A percentile compares a stretch with the other conserved stretches of the same genome.
Evolutionary conservation across 352 stramenopile genomes (phyloP).

Genomic region (Globisporangium paroecandrum): DNA sequence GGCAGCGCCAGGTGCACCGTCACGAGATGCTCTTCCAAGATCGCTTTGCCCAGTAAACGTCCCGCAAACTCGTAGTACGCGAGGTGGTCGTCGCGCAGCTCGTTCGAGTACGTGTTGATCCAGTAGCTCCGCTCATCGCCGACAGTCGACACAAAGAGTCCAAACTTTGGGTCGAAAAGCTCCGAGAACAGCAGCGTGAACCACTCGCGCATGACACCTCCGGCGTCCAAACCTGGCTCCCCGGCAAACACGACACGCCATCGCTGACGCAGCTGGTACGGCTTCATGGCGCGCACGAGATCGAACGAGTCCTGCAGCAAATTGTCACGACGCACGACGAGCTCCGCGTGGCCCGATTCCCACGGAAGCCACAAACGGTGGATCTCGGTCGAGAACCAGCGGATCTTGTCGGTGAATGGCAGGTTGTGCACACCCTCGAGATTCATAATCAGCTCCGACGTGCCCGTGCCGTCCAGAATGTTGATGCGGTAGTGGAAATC

Average conservation of each 20-base stretch:
- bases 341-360: slow-evolving; percentile 74
- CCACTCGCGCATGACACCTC: slow-evolving; percentile 89
- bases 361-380: slow-evolving; percentile 78
- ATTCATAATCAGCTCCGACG: slow-evolving; percentile 82
- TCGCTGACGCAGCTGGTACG: slow-evolving; percentile 77
- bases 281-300: slow-evolving; percentile 74
- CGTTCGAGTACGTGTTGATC: slow-evolving; percentile 74
- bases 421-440: slow-evolving; percentile 77
- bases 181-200: slow-evolving; percentile 81
- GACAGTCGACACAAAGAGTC: slow-evolving; percentile 71
- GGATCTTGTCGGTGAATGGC: slow-evolving; percentile 73
- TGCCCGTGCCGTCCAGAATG: slow-evolving; percentile 62
- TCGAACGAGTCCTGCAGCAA: slow-evolving; percentile 87
- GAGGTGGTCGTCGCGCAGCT: slow-evolving; percentile 56
- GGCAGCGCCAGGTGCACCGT: slow-evolving; percentile 74
- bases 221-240: slow-evolving; percentile 83
- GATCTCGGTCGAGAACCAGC: slow-evolving; percentile 83
- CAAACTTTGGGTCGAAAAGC: slow-evolving; percentile 77
- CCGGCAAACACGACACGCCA: slow-evolving; percentile 85
- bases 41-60: slow-evolving; percentile 82
- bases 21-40: slow-evolving; percentile 83
- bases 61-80: slow-evolving; percentile 79
- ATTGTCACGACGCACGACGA: slow-evolving; percentile 75
- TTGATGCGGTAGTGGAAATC: slow-evolving; percentile 84
- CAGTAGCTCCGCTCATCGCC: slow-evolving; percentile 80